phyloP scores from a whole-genome alignment of 2,329 filamentous ascomycete genomes.

The Hyphodiscus sp. region DNA sequence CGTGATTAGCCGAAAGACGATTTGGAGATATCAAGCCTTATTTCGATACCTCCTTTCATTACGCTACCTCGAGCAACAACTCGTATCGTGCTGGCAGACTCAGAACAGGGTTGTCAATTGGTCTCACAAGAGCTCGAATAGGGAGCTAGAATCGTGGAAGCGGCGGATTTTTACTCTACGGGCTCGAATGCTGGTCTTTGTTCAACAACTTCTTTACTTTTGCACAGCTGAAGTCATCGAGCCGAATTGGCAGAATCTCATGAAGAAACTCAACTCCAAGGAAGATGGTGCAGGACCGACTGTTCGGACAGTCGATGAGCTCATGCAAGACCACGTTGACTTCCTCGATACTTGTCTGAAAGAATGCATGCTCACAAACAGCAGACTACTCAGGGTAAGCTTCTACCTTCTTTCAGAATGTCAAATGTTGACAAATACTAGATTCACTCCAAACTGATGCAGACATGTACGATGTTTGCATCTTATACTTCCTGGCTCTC shows the following conservation, averaged over 20 bases:
- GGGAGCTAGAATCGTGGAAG: conserved; percentile 83
- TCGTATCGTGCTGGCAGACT: conserved; percentile 84
- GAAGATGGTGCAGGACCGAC: conserved; percentile 36
- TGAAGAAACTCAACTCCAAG: conserved; percentile 70
- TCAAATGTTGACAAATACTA: conserved; percentile 32
- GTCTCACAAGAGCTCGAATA: conserved; percentile 71
- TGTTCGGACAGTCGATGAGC: conserved; percentile 79
- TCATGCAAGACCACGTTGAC: conserved; percentile 99
- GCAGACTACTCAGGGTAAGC: conserved; percentile 78
- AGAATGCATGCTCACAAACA: conserved; percentile 98
- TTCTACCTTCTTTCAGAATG: not conserved
- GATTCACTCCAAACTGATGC: conserved; percentile 97
- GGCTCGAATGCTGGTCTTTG: conserved; percentile 92
- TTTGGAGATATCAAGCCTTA: conserved; percentile 93
- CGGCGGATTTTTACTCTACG: conserved; percentile 84
- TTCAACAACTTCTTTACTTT: conserved; percentile 94
- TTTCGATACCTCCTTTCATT: conserved; percentile 91
- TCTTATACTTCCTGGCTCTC: conserved; percentile 83
- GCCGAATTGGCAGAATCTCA: conserved; percentile 91
- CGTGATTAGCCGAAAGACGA: conserved; percentile 90
- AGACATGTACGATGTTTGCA: conserved; percentile 90
- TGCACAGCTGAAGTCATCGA: conserved; percentile 97
- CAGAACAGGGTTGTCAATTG: conserved; percentile 77
- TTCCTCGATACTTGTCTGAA: conserved; percentile 97
- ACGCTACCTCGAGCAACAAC: conserved; percentile 79